Evolutionary conservation across 1,284 basidiomycete genomes (phyloP).

Genomic region (Ceratobasidium papillatum): DNA sequence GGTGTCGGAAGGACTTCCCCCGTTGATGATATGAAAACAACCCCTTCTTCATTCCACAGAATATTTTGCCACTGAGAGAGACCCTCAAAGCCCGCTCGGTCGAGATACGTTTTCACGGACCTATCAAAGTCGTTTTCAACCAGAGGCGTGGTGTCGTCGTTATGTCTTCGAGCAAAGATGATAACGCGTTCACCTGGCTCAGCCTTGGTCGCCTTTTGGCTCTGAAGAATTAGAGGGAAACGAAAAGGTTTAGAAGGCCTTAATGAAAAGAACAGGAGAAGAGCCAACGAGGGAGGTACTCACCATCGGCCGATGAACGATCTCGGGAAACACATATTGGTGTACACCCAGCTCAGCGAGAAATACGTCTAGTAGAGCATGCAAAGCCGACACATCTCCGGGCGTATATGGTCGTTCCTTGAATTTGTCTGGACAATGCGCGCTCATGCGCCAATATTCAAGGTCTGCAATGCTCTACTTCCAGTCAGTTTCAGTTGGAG

Average conservation of each 20-base stretch:
- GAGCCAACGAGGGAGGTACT: background rate
- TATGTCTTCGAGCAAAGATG: slow-evolving; percentile 25
- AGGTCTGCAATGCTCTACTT: background rate
- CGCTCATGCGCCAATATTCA: slow-evolving; percentile 1
- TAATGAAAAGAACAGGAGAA: background rate
- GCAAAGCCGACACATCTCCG: slow-evolving; percentile 21
- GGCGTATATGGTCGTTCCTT: background rate
- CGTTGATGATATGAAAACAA: slow-evolving; percentile 12
- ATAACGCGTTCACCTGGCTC: slow-evolving; percentile 25
- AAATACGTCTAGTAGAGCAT: slow-evolving; percentile 10
- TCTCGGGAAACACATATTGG: slow-evolving; percentile 21
- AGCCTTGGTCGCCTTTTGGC: background rate
- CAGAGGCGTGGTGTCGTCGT: background rate
- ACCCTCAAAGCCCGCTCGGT: background rate
- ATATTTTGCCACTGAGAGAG: slow-evolving; percentile 31
- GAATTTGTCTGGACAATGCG: slow-evolving; percentile 11
- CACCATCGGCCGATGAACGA: slow-evolving; percentile 19
- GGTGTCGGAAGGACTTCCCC: too few species aligned
- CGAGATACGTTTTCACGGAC: slow-evolving; percentile 16
- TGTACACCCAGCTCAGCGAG: slow-evolving; percentile 3
- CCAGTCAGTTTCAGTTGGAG: background rate
- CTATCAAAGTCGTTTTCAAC: slow-evolving; percentile 23
- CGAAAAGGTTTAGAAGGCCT: background rate
- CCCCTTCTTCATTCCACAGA: slow-evolving; percentile 11
- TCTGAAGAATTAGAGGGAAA: background rate